Percentiles rank a stretch among this genome's conserved stretches.
phyloP scores from a whole-genome alignment of 352 stramenopile genomes.

The Globisporangium cylindrosporum region DNA sequence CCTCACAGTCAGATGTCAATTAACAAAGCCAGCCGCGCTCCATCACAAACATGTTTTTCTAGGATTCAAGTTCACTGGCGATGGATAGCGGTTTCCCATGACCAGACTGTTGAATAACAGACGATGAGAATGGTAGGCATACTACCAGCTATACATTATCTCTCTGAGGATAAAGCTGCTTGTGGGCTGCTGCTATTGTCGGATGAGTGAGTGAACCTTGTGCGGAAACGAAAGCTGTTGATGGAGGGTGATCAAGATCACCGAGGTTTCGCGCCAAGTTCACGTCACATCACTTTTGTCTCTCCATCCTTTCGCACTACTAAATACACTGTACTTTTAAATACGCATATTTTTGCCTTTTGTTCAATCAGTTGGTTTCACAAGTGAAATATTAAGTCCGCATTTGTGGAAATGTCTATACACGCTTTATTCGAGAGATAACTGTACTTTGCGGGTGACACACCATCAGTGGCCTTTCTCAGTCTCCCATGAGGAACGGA shows the following conservation, averaged over 20 bases:
- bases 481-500: not conserved
- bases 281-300: too few relatives aligned
- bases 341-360: not conserved
- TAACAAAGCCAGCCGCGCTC: not conserved
- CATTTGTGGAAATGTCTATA: not conserved
- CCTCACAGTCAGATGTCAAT: not conserved
- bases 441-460: not conserved
- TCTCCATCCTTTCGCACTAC: too few relatives aligned
- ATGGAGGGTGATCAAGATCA: not conserved
- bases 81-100: not conserved
- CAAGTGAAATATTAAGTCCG: not conserved
- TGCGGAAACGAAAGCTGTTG: too few relatives aligned
- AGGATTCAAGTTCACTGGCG: not conserved
- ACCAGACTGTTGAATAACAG: not conserved
- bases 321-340: not conserved
- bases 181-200: too few relatives aligned
- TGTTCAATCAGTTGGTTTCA: too few relatives aligned
- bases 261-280: not conserved
- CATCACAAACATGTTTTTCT: not conserved
- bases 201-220: too few relatives aligned
- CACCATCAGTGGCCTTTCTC: slow-evolving; percentile 4
- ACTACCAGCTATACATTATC: not conserved
- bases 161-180: too few relatives aligned
- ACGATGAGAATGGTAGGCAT: not conserved
- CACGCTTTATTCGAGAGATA: not conserved